Percentiles rank a stretch among this genome's conserved stretches.
phyloP scores from a whole-genome alignment of 2,329 filamentous ascomycete genomes.

The Penicillium corylophilum region DNA sequence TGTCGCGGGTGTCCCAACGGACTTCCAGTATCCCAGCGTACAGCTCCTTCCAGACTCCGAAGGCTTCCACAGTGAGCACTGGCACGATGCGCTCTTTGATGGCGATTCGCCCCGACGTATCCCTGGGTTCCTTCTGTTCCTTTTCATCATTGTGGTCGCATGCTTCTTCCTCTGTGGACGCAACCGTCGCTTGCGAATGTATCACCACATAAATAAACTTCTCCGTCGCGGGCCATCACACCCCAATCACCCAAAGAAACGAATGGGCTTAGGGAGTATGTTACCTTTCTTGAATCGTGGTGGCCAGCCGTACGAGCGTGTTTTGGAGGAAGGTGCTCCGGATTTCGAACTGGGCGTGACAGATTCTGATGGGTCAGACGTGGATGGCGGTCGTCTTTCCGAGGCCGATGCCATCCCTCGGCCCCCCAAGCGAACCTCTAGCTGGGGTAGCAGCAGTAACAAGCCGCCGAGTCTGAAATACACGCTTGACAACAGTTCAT shows the following conservation, averaged over 20 bases:
- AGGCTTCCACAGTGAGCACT: constrained; percentile 49
- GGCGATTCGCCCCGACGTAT: constrained; percentile 66
- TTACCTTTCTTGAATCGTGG: constrained; percentile 37
- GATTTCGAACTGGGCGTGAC: constrained; percentile 76
- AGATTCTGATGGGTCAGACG: constrained; percentile 52
- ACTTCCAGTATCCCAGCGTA: constrained; percentile 74
- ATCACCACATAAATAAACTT: constrained; percentile 51
- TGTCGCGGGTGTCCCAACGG: constrained; percentile 61
- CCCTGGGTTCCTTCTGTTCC: constrained; percentile 73
- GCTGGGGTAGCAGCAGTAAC: constrained; percentile 31
- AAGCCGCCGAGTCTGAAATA: constrained; percentile 38
- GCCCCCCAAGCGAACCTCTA: constrained; percentile 50
- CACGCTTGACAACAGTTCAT: constrained; percentile 42
- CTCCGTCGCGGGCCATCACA: constrained; percentile 34
- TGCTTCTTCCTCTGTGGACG: constrained; percentile 75
- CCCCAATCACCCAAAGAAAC: constrained; percentile 37
- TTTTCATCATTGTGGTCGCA: constrained; percentile 68
- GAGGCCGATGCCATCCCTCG: constrained; percentile 55
- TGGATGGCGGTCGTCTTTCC: constrained; percentile 63
- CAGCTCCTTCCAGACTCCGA: constrained; percentile 35
- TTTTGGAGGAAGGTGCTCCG: constrained; percentile 73
- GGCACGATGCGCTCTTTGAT: constrained; percentile 63
- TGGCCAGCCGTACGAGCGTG: constrained; percentile 69
- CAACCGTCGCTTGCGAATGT: constrained; percentile 66
- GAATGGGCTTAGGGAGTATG: constrained; percentile 65